Evolutionary conservation across 163 green algal genomes (phyloP).

Genomic region (Picocystis sp.): DNA sequence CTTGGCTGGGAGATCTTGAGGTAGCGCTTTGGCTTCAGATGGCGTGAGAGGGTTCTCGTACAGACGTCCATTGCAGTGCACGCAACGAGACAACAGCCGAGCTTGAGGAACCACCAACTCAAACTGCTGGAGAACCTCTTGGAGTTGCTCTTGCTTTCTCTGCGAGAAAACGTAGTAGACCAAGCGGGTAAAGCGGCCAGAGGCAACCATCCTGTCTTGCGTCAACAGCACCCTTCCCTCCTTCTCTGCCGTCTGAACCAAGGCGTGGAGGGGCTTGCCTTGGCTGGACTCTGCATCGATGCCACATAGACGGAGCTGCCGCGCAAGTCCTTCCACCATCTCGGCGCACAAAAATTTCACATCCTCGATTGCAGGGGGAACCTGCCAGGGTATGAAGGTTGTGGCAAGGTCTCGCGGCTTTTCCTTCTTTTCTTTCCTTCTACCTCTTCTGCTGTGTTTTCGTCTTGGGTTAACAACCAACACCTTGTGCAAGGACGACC

Average conservation of each 20-base stretch:
- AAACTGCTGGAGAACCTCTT: slow-evolving; percentile 19
- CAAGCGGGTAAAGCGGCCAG: slow-evolving; percentile 12
- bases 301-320: slow-evolving; percentile 34
- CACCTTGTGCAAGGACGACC: neutral
- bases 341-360: slow-evolving; percentile 31
- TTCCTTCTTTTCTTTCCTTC: neutral
- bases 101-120: slow-evolving; percentile 6
- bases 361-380: neutral
- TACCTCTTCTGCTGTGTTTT: neutral
- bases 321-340: slow-evolving; percentile 31
- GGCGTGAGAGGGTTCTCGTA: too few species aligned
- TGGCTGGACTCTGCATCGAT: slow-evolving; percentile 24
- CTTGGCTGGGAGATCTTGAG: too few species aligned
- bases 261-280: slow-evolving; percentile 11
- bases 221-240: slow-evolving; percentile 34
- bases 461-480: neutral
- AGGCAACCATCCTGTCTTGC: slow-evolving; percentile 20
- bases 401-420: neutral
- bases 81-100: too few species aligned
- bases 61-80: too few species aligned
- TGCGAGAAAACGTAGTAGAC: slow-evolving; percentile 12
- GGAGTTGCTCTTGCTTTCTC: slow-evolving; percentile 2
- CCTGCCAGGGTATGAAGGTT: neutral
- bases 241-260: slow-evolving; percentile 25
- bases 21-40: too few species aligned